These are phyloP conservation scores for Penicillium mononematosum DNA, from an alignment of 495 filamentous ascomycete species.

Conservation along the genomic window DNA sequence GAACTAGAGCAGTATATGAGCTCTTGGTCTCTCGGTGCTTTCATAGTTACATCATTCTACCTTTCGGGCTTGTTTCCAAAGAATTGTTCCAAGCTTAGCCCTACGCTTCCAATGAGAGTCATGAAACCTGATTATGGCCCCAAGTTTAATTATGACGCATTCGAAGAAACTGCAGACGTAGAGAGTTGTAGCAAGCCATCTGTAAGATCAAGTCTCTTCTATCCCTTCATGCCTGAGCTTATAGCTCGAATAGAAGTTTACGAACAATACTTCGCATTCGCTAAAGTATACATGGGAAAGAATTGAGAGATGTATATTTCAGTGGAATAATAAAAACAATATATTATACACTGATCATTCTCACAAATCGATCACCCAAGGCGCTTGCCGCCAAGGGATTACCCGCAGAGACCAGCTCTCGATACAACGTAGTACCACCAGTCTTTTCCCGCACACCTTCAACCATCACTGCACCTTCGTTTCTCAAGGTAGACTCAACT, in stretches of 20 bases:
- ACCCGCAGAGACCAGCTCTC: constrained; percentile 29
- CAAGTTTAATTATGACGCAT: neutral
- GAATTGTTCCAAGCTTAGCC: neutral
- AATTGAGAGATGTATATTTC: too few species aligned
- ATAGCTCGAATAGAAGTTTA: too few species aligned
- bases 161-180: neutral
- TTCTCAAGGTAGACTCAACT: constrained; percentile 25
- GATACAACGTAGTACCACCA: constrained; percentile 28
- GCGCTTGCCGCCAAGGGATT: constrained; percentile 34
- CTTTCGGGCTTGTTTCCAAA: neutral
- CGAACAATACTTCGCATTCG: too few species aligned
- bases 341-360: constrained; percentile 30
- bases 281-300: too few species aligned
- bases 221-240: too few species aligned
- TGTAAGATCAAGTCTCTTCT: too few species aligned
- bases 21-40: neutral
- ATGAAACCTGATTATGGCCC: neutral
- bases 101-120: neutral
- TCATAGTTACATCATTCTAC: constrained; percentile 9
- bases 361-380: constrained; percentile 33
- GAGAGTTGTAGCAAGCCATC: too few species aligned
- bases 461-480: constrained; percentile 33
- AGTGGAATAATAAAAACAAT: too few species aligned
- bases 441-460: constrained; percentile 27
- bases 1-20: neutral